Evolutionary conservation across 108 stramenopile species (phyloP), one percentile per base, ranked within the genome.

Genomic region (Skeletonema marinoi): DNA sequence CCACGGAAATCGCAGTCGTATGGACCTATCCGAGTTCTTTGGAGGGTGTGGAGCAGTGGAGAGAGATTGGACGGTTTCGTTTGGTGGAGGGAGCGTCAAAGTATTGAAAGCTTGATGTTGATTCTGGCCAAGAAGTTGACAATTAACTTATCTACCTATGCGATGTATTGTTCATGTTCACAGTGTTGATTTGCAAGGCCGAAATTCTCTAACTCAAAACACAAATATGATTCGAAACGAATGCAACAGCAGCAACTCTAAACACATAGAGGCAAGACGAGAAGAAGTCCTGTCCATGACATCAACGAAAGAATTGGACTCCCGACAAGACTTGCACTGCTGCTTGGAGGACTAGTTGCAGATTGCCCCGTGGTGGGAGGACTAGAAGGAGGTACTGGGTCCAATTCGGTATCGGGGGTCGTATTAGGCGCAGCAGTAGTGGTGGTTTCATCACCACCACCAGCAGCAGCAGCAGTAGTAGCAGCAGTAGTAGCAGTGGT

Each of bases 11-110:
- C 19, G 71, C 60, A 17, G 32, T 80, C 35, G 41, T 73, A 71
- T 80, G 78, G 78, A 80, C 71, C 4, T 29, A 73, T 61, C 71
- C 78, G 0, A 46, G 66, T 39, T 44, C 8, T 1, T 59, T 80
- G 44, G 67, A 80, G 39, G 78, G 65, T 32, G 78, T 80, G 33
- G 35, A 32, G 51, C n/a, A 78, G n/a, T 80, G 78, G 78, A 39
- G 50, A 29, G 66, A 60, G 11, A 70, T 80, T 41, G 78, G 66
- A 56, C 54, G 61, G 4, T 46, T 80, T 39, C 60, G 31, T 59
- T 33, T 73, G 60, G 60, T 29, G 60, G 32, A 31, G 60, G 32
- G 12, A 6, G n/a, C 1, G 25, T 29, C 59, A 9, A 60, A 60
- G 59, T 60, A 60, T 30, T 60, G 16, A 60, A 3, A 60, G 25